A percentile compares a stretch with the other conserved stretches of the same genome.
phyloP scores from a whole-genome alignment of 345 rosid genomes.

The Eucalyptus albens region DNA sequence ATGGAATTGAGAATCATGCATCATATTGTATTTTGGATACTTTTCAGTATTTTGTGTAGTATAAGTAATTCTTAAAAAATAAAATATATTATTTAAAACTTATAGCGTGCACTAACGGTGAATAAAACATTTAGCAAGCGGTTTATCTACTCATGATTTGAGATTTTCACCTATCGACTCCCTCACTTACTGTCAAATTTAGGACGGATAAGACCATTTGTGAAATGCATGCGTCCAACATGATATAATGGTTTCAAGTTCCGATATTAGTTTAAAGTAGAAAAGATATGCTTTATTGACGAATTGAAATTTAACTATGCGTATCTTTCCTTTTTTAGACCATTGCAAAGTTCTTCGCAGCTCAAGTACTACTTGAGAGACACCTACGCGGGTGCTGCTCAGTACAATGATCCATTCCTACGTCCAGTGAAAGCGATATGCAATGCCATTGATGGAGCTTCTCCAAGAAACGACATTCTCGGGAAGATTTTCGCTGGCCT shows the following conservation, averaged over 20 bases:
- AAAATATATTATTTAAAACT: not conserved
- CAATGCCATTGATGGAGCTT: not conserved
- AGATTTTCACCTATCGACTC: not conserved
- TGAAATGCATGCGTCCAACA: not conserved
- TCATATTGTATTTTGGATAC: not conserved
- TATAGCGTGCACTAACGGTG: not conserved
- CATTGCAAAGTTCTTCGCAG: not conserved
- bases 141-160: not conserved
- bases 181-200: not conserved
- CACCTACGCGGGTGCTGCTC: rapidly evolving
- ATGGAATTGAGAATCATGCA: not conserved
- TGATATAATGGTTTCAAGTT: not conserved
- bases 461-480: not conserved
- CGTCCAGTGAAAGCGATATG: not conserved
- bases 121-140: not conserved
- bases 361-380: not conserved
- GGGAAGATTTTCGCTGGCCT: not conserved
- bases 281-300: not conserved
- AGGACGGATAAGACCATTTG: not conserved
- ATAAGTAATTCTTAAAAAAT: not conserved
- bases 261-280: not conserved
- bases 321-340: not conserved
- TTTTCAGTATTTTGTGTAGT: not conserved
- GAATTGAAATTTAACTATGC: not conserved
- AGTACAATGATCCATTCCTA: not conserved